phyloP scores from a whole-genome alignment of 495 filamentous ascomycete genomes.

The Talaromyces wortmannii region DNA sequence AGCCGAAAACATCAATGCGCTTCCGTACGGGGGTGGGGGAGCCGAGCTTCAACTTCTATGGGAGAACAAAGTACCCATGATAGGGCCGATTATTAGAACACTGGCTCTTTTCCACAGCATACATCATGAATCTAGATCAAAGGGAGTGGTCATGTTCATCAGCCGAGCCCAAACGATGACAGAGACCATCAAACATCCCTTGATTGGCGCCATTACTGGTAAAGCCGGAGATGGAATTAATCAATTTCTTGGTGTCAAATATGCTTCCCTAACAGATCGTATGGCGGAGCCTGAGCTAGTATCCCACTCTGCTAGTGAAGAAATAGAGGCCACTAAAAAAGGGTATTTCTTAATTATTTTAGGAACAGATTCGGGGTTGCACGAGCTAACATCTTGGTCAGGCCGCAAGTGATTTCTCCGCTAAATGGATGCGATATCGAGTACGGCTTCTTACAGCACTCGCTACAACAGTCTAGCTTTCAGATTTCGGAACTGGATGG shows the following conservation, averaged over 20 bases:
- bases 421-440: constrained; percentile 19
- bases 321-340: constrained; percentile 20
- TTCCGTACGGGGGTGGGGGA: not conserved
- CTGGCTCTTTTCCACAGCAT: not conserved
- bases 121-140: not conserved
- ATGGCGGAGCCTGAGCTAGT: constrained; percentile 21
- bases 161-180: constrained; percentile 5
- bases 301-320: constrained; percentile 10
- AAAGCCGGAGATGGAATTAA: constrained; percentile 13
- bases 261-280: constrained; percentile 20
- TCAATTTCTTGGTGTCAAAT: constrained; percentile 25
- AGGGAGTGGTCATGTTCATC: not conserved
- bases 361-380: not conserved
- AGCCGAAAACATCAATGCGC: not conserved
- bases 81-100: not conserved
- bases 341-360: constrained; percentile 11
- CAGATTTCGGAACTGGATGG: constrained; percentile 26
- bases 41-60: not conserved
- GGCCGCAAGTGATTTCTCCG: constrained; percentile 19
- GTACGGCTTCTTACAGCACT: constrained; percentile 18
- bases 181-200: constrained; percentile 5
- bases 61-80: not conserved
- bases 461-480: constrained; percentile 17
- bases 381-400: constrained; percentile 1
- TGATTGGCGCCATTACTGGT: constrained; percentile 16